These are phyloP conservation scores for Hyphodiscus hymeniophilus DNA, from an alignment of 495 filamentous ascomycete genomes.

Conservation along the genomic window DNA sequence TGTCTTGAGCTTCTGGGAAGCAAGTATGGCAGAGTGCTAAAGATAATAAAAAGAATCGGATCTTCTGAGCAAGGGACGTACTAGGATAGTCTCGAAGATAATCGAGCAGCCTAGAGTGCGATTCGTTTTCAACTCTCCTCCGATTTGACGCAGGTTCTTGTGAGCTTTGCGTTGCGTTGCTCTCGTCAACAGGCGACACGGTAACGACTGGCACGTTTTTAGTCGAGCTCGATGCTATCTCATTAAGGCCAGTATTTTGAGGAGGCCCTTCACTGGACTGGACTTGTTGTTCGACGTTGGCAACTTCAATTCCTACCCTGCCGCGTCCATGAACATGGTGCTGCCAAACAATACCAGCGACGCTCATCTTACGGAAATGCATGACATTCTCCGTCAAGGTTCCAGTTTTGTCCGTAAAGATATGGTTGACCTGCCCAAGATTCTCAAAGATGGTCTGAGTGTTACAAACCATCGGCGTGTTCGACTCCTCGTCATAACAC, in stretches of 20 bases:
- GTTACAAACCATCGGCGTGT: slow-evolving; percentile 80
- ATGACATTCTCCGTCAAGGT: slow-evolving; percentile 72
- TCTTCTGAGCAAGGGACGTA: slow-evolving; percentile 67
- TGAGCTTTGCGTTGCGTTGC: neutral
- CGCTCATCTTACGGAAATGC: slow-evolving; percentile 76
- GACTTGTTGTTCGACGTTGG: too few relatives aligned
- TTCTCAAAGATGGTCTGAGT: slow-evolving; percentile 93
- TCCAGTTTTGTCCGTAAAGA: slow-evolving; percentile 64
- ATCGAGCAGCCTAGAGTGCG: slow-evolving; percentile 54
- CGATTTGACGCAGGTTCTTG: neutral
- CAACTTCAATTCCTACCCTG: neutral
- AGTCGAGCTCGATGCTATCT: neutral
- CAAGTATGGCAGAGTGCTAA: slow-evolving; percentile 88
- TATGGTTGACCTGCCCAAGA: slow-evolving; percentile 69
- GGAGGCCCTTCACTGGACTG: too few relatives aligned
- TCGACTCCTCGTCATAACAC: slow-evolving; percentile 79
- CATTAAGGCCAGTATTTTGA: neutral
- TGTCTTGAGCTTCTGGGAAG: slow-evolving; percentile 59
- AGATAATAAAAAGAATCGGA: slow-evolving; percentile 67
- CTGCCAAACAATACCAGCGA: slow-evolving; percentile 78
- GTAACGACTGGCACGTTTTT: too few relatives aligned
- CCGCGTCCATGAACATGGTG: slow-evolving; percentile 42
- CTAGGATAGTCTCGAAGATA: slow-evolving; percentile 68
- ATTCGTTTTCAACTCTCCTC: too few relatives aligned
- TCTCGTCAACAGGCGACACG: too few relatives aligned